Evolutionary conservation across 1,284 basidiomycete genomes (phyloP).

Genomic region (Fistulinella cinereoalba): DNA sequence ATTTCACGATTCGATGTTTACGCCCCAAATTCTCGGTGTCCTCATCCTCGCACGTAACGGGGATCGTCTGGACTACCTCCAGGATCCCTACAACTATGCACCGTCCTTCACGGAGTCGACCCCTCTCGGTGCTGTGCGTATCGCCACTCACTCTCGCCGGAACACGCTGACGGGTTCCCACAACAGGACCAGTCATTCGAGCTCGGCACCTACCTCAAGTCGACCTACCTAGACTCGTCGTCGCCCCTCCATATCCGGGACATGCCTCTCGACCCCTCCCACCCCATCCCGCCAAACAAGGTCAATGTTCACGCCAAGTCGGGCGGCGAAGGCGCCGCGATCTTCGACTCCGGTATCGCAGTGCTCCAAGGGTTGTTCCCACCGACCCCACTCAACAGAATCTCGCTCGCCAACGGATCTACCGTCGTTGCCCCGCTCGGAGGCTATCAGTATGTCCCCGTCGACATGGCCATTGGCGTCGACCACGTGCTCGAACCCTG

Average conservation of each 20-base stretch:
- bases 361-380: constrained; percentile 78
- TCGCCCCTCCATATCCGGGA: constrained; percentile 67
- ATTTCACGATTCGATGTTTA: constrained; percentile 28
- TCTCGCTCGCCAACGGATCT: constrained; percentile 76
- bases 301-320: constrained; percentile 76
- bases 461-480: constrained; percentile 77
- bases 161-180: constrained; percentile 4
- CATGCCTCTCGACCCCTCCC: constrained; percentile 41
- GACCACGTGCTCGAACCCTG: constrained; percentile 81
- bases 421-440: constrained; percentile 69
- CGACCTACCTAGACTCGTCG: constrained; percentile 63
- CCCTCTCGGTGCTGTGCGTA: constrained; percentile 72
- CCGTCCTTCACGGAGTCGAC: constrained; percentile 75
- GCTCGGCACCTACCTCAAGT: constrained; percentile 66
- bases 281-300: constrained; percentile 50
- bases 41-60: constrained; percentile 82
- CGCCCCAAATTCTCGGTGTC: constrained; percentile 74
- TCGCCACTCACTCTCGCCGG: background rate
- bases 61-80: constrained; percentile 69
- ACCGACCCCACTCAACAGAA: constrained; percentile 63
- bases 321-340: constrained; percentile 79
- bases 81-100: constrained; percentile 69
- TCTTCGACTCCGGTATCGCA: constrained; percentile 78
- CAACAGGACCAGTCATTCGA: constrained; percentile 65
- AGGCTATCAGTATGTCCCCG: constrained; percentile 82